These are phyloP conservation scores for Heimioporus retisporus DNA, from an alignment of 1,284 basidiomycete genomes.

Conservation along the genomic window DNA sequence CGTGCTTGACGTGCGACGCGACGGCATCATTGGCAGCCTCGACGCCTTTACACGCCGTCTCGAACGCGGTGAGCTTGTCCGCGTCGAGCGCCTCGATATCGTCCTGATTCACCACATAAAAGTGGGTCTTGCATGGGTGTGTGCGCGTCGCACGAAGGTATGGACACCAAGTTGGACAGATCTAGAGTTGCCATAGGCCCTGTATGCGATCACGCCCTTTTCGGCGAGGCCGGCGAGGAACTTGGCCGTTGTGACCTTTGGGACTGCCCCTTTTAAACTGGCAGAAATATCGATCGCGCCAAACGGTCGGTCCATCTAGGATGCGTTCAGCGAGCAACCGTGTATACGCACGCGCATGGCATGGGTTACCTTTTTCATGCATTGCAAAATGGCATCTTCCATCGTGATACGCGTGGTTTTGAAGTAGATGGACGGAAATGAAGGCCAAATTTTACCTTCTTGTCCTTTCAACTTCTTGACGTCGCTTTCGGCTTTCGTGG, in stretches of 20 bases:
- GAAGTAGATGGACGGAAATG: no score
- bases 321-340: not conserved
- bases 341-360: not conserved
- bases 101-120: constrained; percentile 83
- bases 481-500: constrained; percentile 59
- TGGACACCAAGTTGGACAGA: no score
- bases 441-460: constrained; percentile 49
- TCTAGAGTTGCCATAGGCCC: constrained; percentile 75
- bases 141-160: no score
- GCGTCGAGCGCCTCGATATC: no score
- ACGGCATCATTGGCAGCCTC: constrained; percentile 67
- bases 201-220: no score
- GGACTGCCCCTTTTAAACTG: constrained; percentile 88
- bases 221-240: constrained; percentile 79
- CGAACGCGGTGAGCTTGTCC: no score
- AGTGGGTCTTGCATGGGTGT: constrained; percentile 79
- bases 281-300: constrained; percentile 89
- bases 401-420: constrained; percentile 50
- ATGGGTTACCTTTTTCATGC: constrained; percentile 70
- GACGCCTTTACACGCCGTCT: no score
- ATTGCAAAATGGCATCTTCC: constrained; percentile 78
- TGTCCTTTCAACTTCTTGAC: constrained; percentile 74
- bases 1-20: constrained; percentile 54
- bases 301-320: constrained; percentile 79
- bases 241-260: constrained; percentile 85